Evolutionary conservation across 371 early-diverging fungal species (phyloP), one percentile per base, ranked within the genome.

Genomic region (Chytridium lagenaria): DNA sequence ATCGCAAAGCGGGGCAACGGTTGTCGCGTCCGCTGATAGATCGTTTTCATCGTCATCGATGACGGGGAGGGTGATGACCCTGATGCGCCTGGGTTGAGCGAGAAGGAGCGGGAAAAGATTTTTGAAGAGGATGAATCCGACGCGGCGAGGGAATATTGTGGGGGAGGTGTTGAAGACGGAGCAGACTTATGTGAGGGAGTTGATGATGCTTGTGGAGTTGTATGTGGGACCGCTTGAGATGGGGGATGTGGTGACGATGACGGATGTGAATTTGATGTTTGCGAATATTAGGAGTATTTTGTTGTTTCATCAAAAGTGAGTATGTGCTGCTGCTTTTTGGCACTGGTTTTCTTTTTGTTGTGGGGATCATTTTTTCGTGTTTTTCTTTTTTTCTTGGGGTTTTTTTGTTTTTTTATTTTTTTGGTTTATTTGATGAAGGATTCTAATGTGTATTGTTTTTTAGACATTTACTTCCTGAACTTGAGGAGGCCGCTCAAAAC

Each of bases 101-200:
- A 68, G 26, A 71, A 75, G 15, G 70, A 75, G 57, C 38, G 76
- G 22, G 78, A 74, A 26, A 55, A 71, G 67, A 71, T 77, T 36
- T 39, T 44, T 69, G 51, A 69, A 67, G 49, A 49, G 68, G 70
- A 78, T 84, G 19, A 77, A 78, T 68, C 72, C 76, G 63, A 69
- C 75, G 44, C 81, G 83, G 55, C 75, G 92, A 22, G 78, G 81
- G 63, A 82, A 84, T 59, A 85, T 93, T 63, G 85, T 88, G 1
- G 81, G 76, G 22, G 94, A 94, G 80, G 87, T 94, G 37, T 72
- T 94, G 38, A 77, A 87, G 66, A 94, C 94, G 0, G 94, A 94
- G 80, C 78, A 85, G 49, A 92, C 92, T 0, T 94, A 94, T 75
- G 91, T 92, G 10, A 82, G 88, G 26, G 88, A 89, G 38, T 78